phyloP scores from a whole-genome alignment of 257 asterid genomes.

The Scutellaria barbata region DNA sequence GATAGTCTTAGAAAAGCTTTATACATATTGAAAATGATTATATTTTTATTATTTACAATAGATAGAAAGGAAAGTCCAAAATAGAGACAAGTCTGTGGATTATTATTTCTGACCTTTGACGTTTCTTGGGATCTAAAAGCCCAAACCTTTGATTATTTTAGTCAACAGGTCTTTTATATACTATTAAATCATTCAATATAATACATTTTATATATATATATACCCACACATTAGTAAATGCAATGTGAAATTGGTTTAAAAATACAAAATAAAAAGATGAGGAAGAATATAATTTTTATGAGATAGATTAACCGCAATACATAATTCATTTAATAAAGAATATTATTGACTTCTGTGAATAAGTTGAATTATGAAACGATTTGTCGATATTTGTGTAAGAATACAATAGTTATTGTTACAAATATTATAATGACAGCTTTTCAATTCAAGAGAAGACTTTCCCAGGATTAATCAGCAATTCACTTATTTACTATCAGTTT shows the following conservation, averaged over 20 bases:
- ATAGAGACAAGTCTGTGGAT: not conserved
- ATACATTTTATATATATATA: too few species aligned
- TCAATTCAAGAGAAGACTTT: conserved; percentile 7
- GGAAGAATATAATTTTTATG: too few species aligned
- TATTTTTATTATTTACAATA: too few species aligned
- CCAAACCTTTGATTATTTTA: conserved; percentile 2
- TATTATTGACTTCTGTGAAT: too few species aligned
- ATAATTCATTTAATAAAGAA: too few species aligned
- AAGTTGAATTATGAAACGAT: too few species aligned
- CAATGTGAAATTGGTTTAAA: not conserved
- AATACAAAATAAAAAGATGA: not conserved
- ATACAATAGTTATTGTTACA: too few species aligned
- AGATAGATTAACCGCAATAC: not conserved
- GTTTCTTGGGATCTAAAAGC: conserved; percentile 38
- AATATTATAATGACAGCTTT: not conserved
- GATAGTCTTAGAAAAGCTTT: too few species aligned
- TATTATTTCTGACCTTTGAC: conserved; percentile 30
- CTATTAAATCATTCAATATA: not conserved
- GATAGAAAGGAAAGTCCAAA: not conserved
- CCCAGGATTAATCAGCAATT: conserved; percentile 4
- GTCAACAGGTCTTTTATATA: conserved; percentile 17
- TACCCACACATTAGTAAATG: too few species aligned
- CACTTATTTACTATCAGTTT: conserved; percentile 31
- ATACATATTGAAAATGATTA: too few species aligned
- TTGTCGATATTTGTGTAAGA: too few species aligned